Conservation (phyloP, 139 green algal genomes). For the Desmodesmus armatus region DNA sequence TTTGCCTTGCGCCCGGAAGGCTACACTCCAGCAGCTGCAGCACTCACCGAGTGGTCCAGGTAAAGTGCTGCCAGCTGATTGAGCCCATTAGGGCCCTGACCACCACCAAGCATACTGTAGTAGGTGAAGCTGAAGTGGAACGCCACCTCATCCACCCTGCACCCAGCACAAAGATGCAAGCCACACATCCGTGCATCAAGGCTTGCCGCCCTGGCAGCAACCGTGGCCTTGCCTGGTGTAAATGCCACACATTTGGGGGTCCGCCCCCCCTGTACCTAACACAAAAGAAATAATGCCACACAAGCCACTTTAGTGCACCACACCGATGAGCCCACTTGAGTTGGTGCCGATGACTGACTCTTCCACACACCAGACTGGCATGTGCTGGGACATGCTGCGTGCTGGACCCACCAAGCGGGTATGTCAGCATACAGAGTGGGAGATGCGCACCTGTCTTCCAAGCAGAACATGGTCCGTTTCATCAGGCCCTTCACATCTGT, state of each 20-base stretch:
- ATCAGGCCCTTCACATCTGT: neutral
- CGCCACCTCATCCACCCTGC: constrained; percentile 76
- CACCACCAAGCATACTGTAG: constrained; percentile 61
- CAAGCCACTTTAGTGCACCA: neutral
- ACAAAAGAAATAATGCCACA: neutral
- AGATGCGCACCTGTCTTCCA: constrained; percentile 23
- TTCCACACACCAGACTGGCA: too few relatives aligned
- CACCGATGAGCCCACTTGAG: neutral
- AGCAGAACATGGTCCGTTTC: neutral
- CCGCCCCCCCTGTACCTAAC: neutral
- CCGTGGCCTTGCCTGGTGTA: neutral
- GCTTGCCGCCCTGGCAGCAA: neutral
- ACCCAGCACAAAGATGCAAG: constrained; percentile 27
- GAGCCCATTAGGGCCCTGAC: constrained; percentile 15
- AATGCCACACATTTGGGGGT: neutral
- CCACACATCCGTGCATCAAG: neutral
- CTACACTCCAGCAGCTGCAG: neutral
- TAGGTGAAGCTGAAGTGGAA: constrained; percentile 74
- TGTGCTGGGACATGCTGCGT: neutral
- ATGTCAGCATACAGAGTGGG: neutral
- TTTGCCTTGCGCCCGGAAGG: too few relatives aligned
- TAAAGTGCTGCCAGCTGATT: constrained; percentile 66
- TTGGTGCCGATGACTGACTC: neutral
- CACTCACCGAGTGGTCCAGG: constrained; percentile 53
- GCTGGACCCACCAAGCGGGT: neutral